These are phyloP conservation scores for Eucalyptus globulus DNA, from an alignment of 345 rosid species.

Conservation along the genomic window DNA sequence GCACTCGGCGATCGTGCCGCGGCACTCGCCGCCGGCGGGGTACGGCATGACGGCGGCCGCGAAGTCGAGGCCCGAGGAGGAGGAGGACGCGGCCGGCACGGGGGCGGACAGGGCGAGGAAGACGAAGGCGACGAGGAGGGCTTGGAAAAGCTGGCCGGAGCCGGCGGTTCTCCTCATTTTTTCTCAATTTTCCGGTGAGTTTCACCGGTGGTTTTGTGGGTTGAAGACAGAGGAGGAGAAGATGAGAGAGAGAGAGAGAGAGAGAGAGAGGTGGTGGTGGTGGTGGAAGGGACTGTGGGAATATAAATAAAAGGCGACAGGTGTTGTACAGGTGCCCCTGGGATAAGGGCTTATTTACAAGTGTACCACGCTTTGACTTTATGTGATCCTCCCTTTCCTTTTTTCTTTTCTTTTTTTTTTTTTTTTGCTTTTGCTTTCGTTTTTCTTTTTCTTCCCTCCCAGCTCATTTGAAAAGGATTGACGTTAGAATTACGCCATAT, in stretches of 20 bases:
- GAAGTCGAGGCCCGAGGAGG: constrained; percentile 14
- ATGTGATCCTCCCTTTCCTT: background rate
- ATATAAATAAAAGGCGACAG: background rate
- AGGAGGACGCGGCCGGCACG: background rate
- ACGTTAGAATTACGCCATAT: background rate
- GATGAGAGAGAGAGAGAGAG: no score
- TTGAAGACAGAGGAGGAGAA: background rate
- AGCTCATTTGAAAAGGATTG: background rate
- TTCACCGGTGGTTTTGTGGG: background rate
- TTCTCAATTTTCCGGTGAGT: background rate
- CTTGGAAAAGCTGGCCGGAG: background rate
- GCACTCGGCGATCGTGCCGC: constrained; percentile 67
- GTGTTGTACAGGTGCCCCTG: background rate
- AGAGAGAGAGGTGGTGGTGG: background rate
- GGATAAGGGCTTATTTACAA: background rate
- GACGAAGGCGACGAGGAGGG: background rate
- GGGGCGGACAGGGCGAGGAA: constrained; percentile 32
- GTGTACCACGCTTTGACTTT: background rate
- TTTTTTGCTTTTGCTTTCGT: background rate
- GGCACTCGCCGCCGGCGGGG: constrained; percentile 19
- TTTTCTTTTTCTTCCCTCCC: background rate
- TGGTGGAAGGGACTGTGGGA: background rate
- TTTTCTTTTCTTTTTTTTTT: rapidly evolving
- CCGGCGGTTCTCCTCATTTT: background rate
- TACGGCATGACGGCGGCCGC: constrained; percentile 16